A percentile compares a stretch with the other conserved stretches of the same genome.
These are phyloP conservation scores for Paragyromitra xinjiangensis DNA, from an alignment of 495 filamentous ascomycete genomes.

Conservation along the genomic window DNA sequence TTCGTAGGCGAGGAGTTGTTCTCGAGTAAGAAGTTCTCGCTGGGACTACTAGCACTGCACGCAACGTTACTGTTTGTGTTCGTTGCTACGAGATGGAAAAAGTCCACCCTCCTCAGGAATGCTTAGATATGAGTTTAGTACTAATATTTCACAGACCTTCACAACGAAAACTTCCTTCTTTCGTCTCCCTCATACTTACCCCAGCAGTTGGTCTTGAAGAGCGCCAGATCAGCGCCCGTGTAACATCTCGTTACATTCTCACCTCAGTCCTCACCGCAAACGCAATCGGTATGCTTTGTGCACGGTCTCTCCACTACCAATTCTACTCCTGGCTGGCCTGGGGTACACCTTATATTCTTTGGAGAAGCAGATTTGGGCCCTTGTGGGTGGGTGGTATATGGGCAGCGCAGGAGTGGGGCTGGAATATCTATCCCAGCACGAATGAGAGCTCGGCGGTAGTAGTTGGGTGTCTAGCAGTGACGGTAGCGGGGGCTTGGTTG, in stretches of 20 bases:
- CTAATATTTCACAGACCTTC: conserved; percentile 43
- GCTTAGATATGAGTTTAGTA: neutral
- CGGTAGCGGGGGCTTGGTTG: conserved; percentile 71
- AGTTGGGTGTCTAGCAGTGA: conserved; percentile 72
- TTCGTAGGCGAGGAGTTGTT: conserved; percentile 86
- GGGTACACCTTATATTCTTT: conserved; percentile 90
- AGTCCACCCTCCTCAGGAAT: conserved; percentile 5
- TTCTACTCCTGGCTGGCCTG: conserved; percentile 95
- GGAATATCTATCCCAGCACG: conserved; percentile 97
- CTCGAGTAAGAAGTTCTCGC: conserved; percentile 76
- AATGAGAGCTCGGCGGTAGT: conserved; percentile 78
- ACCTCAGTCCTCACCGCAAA: conserved; percentile 81
- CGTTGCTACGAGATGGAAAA: conserved; percentile 64
- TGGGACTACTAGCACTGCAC: conserved; percentile 74
- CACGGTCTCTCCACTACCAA: conserved; percentile 92
- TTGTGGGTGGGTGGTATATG: conserved; percentile 75
- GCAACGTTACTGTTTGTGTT: conserved; percentile 72
- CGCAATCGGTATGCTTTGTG: conserved; percentile 86
- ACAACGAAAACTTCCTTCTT: conserved; percentile 62
- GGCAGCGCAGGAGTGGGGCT: conserved; percentile 91
- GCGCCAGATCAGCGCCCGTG: conserved; percentile 64
- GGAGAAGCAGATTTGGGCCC: conserved; percentile 79
- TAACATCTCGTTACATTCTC: conserved; percentile 80
- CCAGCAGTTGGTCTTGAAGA: conserved; percentile 64
- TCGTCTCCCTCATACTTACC: conserved; percentile 35